phyloP scores from a whole-genome alignment of 257 asterid genomes.

The Echites panduratus region DNA sequence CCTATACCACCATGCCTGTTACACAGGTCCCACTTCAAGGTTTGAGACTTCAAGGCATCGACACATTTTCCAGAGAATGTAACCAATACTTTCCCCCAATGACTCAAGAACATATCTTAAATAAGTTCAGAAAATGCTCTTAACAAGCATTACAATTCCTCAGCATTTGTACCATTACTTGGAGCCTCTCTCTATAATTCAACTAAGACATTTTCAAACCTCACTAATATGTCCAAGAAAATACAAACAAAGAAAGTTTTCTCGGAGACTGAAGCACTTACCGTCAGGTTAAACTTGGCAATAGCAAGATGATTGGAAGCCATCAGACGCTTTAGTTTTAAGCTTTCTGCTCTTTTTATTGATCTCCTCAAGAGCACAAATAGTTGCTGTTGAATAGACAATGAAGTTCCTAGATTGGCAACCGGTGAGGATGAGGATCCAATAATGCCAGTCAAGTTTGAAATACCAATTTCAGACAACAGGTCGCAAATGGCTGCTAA shows the following conservation, averaged over 20 bases:
- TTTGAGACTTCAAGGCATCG: too few species aligned
- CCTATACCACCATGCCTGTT: too few species aligned
- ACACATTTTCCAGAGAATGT: too few species aligned
- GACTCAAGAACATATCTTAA: too few species aligned
- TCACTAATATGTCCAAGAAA: too few species aligned
- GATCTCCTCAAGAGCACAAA: conserved; percentile 85
- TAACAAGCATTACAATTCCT: too few species aligned
- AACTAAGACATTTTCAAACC: too few species aligned
- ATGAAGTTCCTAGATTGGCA: conserved; percentile 60
- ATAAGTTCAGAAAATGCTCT: too few species aligned
- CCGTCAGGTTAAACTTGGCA: conserved; percentile 76
- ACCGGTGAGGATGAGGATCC: conserved; percentile 76
- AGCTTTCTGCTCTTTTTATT: conserved; percentile 82
- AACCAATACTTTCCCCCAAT: too few species aligned
- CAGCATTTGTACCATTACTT: too few species aligned
- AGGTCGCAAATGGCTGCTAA: conserved; percentile 77
- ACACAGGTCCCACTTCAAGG: too few species aligned
- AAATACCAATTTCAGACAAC: conserved; percentile 71
- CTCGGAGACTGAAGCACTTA: conserved; percentile 28
- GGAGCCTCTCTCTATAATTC: too few species aligned
- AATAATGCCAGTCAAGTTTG: conserved; percentile 66
- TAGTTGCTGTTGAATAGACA: conserved; percentile 84
- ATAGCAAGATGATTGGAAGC: conserved; percentile 86
- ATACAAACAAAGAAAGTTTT: neutral
- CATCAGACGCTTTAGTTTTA: conserved; percentile 68